Evolutionary conservation across 1,139 yeast genomes (phyloP).

Genomic region (Arxiozyma telluris): DNA sequence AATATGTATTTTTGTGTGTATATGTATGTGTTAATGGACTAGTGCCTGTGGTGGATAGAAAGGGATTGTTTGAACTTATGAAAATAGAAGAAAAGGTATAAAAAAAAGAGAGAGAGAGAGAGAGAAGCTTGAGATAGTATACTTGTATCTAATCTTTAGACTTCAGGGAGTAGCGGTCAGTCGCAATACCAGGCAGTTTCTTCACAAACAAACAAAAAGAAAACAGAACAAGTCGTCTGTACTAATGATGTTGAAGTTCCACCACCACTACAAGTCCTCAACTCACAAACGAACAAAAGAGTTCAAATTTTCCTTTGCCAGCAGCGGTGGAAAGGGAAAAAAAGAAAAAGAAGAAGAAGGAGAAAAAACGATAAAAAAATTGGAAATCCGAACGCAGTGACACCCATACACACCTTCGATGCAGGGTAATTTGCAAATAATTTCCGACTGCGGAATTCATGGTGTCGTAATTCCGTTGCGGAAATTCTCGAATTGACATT

Average conservation of each 20-base stretch:
- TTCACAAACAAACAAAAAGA: no score
- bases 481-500: no score
- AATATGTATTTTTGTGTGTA: neutral
- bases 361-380: neutral
- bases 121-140: neutral
- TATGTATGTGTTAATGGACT: neutral
- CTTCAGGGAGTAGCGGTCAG: neutral
- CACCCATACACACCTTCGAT: neutral
- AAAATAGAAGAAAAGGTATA: no score
- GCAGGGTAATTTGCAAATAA: no score
- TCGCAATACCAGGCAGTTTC: neutral
- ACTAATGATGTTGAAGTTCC: no score
- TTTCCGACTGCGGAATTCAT: neutral
- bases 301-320: no score
- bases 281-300: no score
- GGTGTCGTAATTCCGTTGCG: no score
- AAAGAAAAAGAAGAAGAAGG: no score
- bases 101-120: neutral
- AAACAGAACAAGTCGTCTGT: neutral
- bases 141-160: neutral
- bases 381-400: neutral
- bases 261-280: no score
- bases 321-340: no score
- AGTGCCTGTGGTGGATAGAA: neutral
- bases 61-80: neutral